A percentile compares a stretch with the other conserved stretches of the same genome.
Conservation (phyloP, 768 basidiomycete species). For the Paxillus involutus region DNA sequence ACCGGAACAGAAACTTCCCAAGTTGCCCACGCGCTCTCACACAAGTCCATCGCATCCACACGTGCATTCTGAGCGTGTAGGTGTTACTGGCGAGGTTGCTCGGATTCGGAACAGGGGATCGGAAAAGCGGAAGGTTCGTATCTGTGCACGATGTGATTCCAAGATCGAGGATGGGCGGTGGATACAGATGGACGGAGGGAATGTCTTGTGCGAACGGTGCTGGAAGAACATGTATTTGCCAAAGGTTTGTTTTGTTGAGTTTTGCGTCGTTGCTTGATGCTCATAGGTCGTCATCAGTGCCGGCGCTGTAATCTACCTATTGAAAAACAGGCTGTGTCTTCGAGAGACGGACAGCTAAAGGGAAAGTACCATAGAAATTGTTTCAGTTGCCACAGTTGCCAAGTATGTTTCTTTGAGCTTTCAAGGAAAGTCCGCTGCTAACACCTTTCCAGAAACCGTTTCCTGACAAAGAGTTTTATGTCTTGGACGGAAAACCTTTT, state of each 20-base stretch:
- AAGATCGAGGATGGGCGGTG: slow-evolving; percentile 78
- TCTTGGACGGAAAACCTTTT: slow-evolving; percentile 85
- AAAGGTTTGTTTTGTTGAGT: slow-evolving; percentile 53
- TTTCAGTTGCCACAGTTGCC: slow-evolving; percentile 85
- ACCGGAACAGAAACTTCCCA: slow-evolving; percentile 47
- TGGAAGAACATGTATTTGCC: slow-evolving; percentile 98
- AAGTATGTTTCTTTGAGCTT: slow-evolving; percentile 43
- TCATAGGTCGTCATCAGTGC: slow-evolving; percentile 49
- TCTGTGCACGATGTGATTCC: slow-evolving; percentile 69
- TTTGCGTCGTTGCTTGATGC: background rate
- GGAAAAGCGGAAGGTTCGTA: slow-evolving; percentile 35
- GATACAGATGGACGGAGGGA: slow-evolving; percentile 76
- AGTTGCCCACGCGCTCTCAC: slow-evolving; percentile 55
- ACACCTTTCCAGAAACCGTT: slow-evolving; percentile 66
- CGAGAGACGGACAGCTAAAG: slow-evolving; percentile 90
- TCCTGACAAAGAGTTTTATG: slow-evolving; percentile 90
- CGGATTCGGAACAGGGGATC: slow-evolving; percentile 33
- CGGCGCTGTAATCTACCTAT: slow-evolving; percentile 85
- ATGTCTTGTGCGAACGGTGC: slow-evolving; percentile 82
- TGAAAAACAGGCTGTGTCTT: slow-evolving; percentile 89
- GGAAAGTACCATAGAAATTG: slow-evolving; percentile 94
- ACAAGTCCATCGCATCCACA: slow-evolving; percentile 46
- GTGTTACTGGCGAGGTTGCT: slow-evolving; percentile 25
- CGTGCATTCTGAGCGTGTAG: slow-evolving; percentile 29
- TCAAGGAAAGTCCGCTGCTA: slow-evolving; percentile 1